These are phyloP conservation scores for Neopestalotiopsis sp. DNA, from an alignment of 2,329 filamentous ascomycete genomes.

Conservation along the genomic window DNA sequence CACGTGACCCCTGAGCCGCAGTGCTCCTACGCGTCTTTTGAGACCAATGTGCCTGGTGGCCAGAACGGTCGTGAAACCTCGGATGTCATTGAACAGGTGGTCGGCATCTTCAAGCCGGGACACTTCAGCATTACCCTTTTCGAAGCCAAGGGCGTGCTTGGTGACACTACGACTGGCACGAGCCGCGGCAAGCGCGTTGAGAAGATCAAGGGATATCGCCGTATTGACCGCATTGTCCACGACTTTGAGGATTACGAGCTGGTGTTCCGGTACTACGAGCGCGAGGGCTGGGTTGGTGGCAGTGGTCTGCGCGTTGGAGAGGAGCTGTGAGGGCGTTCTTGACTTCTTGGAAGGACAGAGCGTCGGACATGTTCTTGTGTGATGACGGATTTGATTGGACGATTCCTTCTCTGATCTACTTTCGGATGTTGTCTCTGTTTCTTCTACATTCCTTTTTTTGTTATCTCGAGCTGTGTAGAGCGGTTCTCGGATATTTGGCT, in stretches of 20 bases:
- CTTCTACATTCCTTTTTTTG: no score
- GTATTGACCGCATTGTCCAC: conserved; percentile 94
- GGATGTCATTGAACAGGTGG: conserved; percentile 92
- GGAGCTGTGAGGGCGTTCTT: conserved; percentile 36
- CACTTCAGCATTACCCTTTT: conserved; percentile 97
- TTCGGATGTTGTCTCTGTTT: no score
- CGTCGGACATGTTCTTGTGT: background rate
- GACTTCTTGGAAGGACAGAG: background rate
- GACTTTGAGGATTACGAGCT: conserved; percentile 97
- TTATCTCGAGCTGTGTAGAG: no score
- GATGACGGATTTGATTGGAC: background rate
- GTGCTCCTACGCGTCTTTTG: conserved; percentile 97
- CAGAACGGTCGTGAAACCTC: conserved; percentile 87
- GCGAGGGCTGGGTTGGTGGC: conserved; percentile 73
- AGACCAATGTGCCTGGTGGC: conserved; percentile 93
- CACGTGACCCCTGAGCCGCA: conserved; percentile 97
- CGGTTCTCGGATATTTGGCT: no score
- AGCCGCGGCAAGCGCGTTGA: conserved; percentile 66
- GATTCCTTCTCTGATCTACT: no score
- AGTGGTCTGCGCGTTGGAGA: conserved; percentile 61
- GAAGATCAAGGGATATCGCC: conserved; percentile 80
- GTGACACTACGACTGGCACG: conserved; percentile 39
- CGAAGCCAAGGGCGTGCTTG: conserved; percentile 73
- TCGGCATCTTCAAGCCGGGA: conserved; percentile 95
- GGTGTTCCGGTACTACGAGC: conserved; percentile 95